Conservation (phyloP, 345 rosid genomes). For the Arabis hirsuta region DNA sequence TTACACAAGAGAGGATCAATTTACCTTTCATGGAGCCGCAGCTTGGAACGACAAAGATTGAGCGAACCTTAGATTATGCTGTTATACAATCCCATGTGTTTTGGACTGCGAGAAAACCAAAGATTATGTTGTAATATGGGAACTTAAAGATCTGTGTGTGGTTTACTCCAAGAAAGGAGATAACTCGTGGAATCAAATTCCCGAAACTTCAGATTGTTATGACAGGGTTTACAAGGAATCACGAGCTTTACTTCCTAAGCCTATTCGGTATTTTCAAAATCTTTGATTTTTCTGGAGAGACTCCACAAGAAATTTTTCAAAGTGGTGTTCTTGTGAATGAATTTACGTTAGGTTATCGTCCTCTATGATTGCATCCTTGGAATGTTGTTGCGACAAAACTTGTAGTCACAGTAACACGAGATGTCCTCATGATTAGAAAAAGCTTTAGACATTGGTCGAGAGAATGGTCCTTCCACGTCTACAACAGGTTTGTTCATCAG, state of each 20-base stretch:
- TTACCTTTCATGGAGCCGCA: too few species aligned
- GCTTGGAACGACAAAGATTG: too few species aligned
- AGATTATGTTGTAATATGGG: not conserved
- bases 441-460: fast-evolving
- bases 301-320: not conserved
- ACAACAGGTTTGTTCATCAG: not conserved
- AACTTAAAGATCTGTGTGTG: not conserved
- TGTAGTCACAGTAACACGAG: slow-evolving; percentile 11
- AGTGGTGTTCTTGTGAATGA: too few species aligned
- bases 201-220: not conserved
- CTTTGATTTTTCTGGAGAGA: not conserved
- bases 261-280: fast-evolving
- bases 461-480: not conserved
- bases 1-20: too few species aligned
- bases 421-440: not conserved
- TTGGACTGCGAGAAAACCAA: slow-evolving; percentile 7
- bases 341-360: too few species aligned
- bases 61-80: too few species aligned
- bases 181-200: not conserved
- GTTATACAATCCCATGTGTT: not conserved
- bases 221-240: not conserved
- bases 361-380: too few species aligned
- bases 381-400: not conserved
- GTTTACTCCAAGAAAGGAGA: slow-evolving; percentile 10
- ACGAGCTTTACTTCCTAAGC: not conserved